These are phyloP conservation scores for Irpex lacteus DNA, from an alignment of 1,284 basidiomycete species.

Conservation along the genomic window DNA sequence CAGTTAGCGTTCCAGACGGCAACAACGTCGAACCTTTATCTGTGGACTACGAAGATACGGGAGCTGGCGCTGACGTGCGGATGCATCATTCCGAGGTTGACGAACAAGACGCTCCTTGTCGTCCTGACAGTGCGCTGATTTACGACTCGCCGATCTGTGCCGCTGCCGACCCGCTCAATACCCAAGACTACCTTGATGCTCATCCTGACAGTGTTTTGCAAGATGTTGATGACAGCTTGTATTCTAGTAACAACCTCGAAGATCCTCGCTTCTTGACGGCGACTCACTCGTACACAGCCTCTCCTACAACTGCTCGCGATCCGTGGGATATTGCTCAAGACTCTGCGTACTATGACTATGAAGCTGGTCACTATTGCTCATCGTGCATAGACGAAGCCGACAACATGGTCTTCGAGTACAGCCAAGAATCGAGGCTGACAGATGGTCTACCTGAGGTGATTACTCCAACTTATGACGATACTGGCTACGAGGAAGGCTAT, in stretches of 20 bases:
- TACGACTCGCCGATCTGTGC: not conserved
- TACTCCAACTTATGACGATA: not conserved
- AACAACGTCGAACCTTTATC: not conserved
- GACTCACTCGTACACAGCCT: conserved; percentile 29
- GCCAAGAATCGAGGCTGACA: not conserved
- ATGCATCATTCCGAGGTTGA: not conserved
- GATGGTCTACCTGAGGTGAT: not conserved
- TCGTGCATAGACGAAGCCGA: not conserved
- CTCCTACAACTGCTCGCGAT: not conserved
- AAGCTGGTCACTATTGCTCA: not conserved
- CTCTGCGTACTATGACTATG: not conserved
- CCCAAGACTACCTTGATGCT: not conserved
- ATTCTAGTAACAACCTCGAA: not conserved
- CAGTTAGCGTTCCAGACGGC: no score
- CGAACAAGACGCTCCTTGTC: not conserved
- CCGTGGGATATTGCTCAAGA: not conserved
- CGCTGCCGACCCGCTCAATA: not conserved
- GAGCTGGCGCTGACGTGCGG: not conserved
- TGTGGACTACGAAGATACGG: not conserved
- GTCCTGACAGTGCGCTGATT: not conserved
- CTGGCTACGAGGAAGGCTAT: not conserved
- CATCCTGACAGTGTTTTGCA: not conserved
- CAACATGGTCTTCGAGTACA: not conserved
- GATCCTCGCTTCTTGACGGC: not conserved
- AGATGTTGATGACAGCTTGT: not conserved